Percentiles rank a stretch among this genome's conserved stretches.
Conservation (phyloP, 345 rosid species). For the Diplotaxis tenuifolia region DNA sequence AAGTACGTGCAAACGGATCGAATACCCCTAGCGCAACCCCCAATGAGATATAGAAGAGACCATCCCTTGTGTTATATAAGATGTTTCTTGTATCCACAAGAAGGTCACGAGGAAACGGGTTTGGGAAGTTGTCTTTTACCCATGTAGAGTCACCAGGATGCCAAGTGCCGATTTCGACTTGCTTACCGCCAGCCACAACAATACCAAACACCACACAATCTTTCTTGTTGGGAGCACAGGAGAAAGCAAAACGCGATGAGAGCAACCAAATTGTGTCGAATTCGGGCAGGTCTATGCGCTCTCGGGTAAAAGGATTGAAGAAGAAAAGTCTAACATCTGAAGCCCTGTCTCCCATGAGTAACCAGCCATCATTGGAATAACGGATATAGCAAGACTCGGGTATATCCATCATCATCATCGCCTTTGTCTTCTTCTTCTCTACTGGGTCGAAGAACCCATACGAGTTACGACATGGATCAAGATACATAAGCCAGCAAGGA, state of each 20-base stretch:
- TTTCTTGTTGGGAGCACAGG: background rate
- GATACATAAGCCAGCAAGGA: background rate
- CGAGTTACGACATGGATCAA: background rate
- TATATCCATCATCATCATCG: background rate
- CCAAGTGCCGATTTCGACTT: background rate
- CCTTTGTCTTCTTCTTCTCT: background rate
- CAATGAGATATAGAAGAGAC: background rate
- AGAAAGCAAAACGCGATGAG: background rate
- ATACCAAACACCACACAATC: background rate
- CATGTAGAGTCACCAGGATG: background rate
- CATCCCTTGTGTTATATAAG: background rate
- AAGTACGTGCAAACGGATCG: background rate
- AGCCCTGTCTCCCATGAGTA: background rate
- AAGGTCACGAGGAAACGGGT: background rate
- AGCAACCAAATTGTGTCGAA: background rate
- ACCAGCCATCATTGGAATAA: background rate
- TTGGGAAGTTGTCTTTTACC: background rate
- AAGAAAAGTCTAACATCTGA: background rate
- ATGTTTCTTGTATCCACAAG: background rate
- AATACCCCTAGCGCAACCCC: background rate
- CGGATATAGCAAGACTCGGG: background rate
- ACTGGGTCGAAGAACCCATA: background rate
- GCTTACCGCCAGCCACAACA: background rate
- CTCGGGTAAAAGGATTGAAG: background rate
- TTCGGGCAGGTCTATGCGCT: background rate